phyloP scores from a whole-genome alignment of 2,329 filamentous ascomycete species.

The Neopestalotiopsis sp. region DNA sequence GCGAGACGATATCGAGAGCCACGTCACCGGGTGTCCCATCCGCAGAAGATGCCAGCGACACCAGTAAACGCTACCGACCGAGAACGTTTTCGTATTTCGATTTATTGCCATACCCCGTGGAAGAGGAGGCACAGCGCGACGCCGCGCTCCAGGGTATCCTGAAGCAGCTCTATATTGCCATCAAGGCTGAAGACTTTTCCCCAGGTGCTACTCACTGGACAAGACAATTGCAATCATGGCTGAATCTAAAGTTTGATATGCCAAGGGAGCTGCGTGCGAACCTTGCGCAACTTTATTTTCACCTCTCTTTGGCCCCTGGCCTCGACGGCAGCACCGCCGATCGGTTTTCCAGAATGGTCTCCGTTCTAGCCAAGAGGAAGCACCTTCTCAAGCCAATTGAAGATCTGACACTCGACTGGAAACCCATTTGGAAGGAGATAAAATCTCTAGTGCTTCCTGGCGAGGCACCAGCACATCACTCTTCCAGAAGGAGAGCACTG shows the following conservation, averaged over 20 bases:
- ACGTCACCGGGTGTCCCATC: conserved; percentile 77
- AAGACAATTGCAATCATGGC: conserved; percentile 91
- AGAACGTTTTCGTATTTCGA: conserved; percentile 93
- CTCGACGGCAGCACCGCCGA: conserved; percentile 83
- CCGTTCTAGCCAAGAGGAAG: conserved; percentile 90
- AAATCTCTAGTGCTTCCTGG: conserved; percentile 88
- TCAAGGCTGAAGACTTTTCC: conserved; percentile 92
- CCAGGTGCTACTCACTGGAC: conserved; percentile 97
- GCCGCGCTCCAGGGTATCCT: conserved; percentile 84
- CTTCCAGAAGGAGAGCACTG: conserved; percentile 57
- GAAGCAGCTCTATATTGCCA: conserved; percentile 89
- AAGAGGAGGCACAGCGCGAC: conserved; percentile 79
- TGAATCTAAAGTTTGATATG: conserved; percentile 96
- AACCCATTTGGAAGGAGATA: conserved; percentile 88
- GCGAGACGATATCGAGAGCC: conserved; percentile 79
- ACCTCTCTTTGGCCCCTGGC: conserved; percentile 87
- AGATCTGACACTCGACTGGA: conserved; percentile 92
- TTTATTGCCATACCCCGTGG: conserved; percentile 86
- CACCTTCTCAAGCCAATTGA: conserved; percentile 92
- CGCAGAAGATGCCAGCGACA: conserved; percentile 51
- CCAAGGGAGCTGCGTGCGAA: conserved; percentile 81
- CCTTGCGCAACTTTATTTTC: conserved; percentile 91
- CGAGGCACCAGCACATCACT: conserved; percentile 74
- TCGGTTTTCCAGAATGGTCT: conserved; percentile 95
- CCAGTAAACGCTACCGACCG: conserved; percentile 74